phyloP scores from a whole-genome alignment of 2,329 filamentous ascomycete genomes.

The Botrytis sinoallii region DNA sequence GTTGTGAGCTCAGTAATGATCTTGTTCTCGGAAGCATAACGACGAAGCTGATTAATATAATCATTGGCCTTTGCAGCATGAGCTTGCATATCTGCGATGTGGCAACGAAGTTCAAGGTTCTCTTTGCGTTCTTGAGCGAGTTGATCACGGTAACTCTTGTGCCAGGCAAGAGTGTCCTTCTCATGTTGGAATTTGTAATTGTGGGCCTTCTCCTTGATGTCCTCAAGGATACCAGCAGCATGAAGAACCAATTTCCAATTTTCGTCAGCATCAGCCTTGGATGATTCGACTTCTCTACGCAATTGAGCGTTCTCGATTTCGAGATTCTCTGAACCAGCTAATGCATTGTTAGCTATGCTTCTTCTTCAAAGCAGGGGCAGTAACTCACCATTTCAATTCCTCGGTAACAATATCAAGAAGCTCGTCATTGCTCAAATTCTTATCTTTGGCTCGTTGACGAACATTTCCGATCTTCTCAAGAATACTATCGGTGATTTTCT shows the following conservation, averaged over 20 bases:
- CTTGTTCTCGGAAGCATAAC: slow-evolving; percentile 55
- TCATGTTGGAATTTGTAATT: slow-evolving; percentile 63
- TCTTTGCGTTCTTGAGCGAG: slow-evolving; percentile 63
- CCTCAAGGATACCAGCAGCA: slow-evolving; percentile 55
- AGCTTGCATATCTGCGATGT: slow-evolving; percentile 65
- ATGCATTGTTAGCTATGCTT: slow-evolving; percentile 20
- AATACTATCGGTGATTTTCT: slow-evolving; percentile 62
- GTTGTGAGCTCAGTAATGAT: slow-evolving; percentile 52
- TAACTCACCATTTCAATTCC: slow-evolving; percentile 53
- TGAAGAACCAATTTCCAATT: slow-evolving; percentile 54
- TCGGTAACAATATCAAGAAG: slow-evolving; percentile 54
- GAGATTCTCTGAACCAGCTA: slow-evolving; percentile 45
- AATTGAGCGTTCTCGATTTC: slow-evolving; percentile 60
- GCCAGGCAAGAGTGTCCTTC: slow-evolving; percentile 60
- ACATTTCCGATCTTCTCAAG: slow-evolving; percentile 61
- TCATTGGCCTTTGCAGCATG: slow-evolving; percentile 58
- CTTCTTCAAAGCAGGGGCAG: not conserved
- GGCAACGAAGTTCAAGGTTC: slow-evolving; percentile 59
- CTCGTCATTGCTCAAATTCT: slow-evolving; percentile 55
- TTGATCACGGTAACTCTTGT: slow-evolving; percentile 63
- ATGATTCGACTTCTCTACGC: slow-evolving; percentile 59
- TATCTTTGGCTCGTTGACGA: slow-evolving; percentile 49
- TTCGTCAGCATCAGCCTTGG: slow-evolving; percentile 57
- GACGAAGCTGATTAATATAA: slow-evolving; percentile 54
- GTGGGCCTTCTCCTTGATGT: slow-evolving; percentile 62